Evolutionary conservation across 208 protist genomes (phyloP).

Genomic region (Acanthamoeba triangularis): DNA sequence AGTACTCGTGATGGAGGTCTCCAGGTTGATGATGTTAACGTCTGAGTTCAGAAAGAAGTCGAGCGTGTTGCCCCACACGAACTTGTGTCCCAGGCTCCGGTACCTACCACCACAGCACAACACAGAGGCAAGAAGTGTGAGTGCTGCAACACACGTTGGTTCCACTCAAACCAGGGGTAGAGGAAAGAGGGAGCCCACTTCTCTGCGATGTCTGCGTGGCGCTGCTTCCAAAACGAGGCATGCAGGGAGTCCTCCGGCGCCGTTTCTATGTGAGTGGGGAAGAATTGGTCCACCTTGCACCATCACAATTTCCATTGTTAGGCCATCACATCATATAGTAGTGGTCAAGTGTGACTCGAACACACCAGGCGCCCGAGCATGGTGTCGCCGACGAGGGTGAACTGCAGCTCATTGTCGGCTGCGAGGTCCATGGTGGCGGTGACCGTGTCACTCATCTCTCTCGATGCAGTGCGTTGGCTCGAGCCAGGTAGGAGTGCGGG

Average conservation of each 20-base stretch:
- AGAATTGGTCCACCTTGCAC: slow-evolving; percentile 46
- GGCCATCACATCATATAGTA: background rate
- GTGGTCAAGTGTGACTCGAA: background rate
- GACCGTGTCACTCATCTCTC: too few species aligned
- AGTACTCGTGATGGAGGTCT: slow-evolving; percentile 48
- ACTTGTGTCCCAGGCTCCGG: background rate
- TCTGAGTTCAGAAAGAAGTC: slow-evolving; percentile 38
- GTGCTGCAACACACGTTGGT: background rate
- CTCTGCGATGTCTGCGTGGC: background rate
- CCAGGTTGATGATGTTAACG: slow-evolving; percentile 62
- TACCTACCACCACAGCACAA: background rate
- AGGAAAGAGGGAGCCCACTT: background rate
- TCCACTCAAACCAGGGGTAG: background rate
- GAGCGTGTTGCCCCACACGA: slow-evolving; percentile 52
- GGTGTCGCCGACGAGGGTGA: slow-evolving; percentile 34
- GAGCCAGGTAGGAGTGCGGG: too few species aligned
- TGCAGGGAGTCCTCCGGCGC: background rate
- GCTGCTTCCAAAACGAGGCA: background rate
- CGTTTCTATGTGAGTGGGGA: background rate
- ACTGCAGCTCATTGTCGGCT: background rate
- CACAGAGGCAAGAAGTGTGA: background rate
- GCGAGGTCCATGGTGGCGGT: background rate
- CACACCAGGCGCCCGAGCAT: slow-evolving; percentile 46
- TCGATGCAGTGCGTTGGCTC: too few species aligned
- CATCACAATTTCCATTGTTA: background rate